Conservation (phyloP, 1,284 basidiomycete species). For the Kwoniella shivajii region DNA sequence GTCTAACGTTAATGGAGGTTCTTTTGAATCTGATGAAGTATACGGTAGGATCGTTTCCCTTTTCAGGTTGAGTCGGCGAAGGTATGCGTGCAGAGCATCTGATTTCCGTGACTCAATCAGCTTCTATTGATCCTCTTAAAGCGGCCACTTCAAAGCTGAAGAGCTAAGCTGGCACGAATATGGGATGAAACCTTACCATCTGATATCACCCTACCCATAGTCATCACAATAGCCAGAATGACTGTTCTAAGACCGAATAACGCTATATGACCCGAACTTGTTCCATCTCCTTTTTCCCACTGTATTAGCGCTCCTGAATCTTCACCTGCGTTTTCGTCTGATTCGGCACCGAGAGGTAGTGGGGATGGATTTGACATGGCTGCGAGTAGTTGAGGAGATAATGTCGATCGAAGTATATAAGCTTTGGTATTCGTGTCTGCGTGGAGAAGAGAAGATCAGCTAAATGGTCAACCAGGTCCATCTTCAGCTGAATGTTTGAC, state of each 20-base stretch:
- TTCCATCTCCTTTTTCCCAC: constrained; percentile 50
- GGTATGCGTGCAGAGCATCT: constrained; percentile 38
- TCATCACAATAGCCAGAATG: constrained; percentile 49
- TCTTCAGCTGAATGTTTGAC: constrained; percentile 4
- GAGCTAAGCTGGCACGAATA: not conserved
- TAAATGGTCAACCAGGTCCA: too few species aligned
- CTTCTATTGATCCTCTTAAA: not conserved
- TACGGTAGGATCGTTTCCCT: constrained; percentile 46
- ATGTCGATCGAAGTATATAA: constrained; percentile 46
- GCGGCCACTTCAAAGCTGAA: not conserved
- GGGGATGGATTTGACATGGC: constrained; percentile 34
- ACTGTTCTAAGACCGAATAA: constrained; percentile 49
- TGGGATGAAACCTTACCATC: constrained; percentile 39
- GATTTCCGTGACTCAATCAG: not conserved
- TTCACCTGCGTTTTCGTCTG: constrained; percentile 12
- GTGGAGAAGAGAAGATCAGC: not conserved
- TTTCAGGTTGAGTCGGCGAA: constrained; percentile 41
- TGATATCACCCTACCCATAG: constrained; percentile 32
- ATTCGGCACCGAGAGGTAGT: constrained; percentile 25
- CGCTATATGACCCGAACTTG: constrained; percentile 35
- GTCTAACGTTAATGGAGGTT: constrained; percentile 39
- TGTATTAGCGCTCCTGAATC: constrained; percentile 49
- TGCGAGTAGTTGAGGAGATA: constrained; percentile 32
- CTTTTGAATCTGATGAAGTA: constrained; percentile 31
- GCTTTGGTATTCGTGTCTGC: constrained; percentile 28